Evolutionary conservation across 306 rosid genomes (phyloP).

Genomic region (Fragaria iinumae): DNA sequence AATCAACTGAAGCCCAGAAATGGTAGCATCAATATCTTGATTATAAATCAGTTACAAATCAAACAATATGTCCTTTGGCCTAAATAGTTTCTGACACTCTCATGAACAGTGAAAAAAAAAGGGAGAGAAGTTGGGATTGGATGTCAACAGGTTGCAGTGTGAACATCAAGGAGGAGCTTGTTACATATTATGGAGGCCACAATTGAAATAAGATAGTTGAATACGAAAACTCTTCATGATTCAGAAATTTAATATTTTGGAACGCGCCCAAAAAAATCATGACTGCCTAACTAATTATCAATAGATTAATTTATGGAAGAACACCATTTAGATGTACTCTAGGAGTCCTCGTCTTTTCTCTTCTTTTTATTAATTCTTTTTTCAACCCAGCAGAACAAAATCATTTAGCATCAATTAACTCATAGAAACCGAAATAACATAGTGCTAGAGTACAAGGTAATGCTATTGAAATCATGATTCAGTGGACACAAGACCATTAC

Average conservation of each 20-base stretch:
- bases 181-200: not conserved
- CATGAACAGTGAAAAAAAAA: not conserved
- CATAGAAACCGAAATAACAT: not conserved
- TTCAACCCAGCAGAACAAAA: not conserved
- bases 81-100: not conserved
- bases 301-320: not conserved
- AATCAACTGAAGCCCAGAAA: constrained; percentile 69
- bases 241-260: not conserved
- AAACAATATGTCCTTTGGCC: not conserved
- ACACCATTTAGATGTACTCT: not conserved
- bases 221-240: not conserved
- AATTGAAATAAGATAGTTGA: not conserved
- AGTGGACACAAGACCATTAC: not conserved
- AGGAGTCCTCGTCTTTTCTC: not conserved
- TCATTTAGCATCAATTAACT: not conserved
- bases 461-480: not conserved
- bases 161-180: not conserved
- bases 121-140: not conserved
- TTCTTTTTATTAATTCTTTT: not conserved
- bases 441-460: not conserved
- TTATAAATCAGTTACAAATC: not conserved
- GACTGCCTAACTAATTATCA: not conserved
- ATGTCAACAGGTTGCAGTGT: not conserved
- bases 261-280: not conserved
- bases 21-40: constrained; percentile 6